These are phyloP conservation scores for Silene conica DNA, from an alignment of 148 eudicot genomes.

Conservation along the genomic window DNA sequence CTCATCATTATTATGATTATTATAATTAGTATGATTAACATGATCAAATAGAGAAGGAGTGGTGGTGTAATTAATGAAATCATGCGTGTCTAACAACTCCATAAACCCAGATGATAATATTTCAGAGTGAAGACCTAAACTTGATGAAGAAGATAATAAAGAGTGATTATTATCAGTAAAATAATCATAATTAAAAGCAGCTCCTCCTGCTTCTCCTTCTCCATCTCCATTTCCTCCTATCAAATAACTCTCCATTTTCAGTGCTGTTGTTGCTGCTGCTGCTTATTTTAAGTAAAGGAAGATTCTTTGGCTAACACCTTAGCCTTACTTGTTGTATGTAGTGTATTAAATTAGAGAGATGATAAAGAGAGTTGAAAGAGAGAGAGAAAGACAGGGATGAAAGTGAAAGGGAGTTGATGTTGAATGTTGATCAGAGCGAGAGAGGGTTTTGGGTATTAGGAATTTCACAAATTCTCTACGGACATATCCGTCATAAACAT, in stretches of 20 bases:
- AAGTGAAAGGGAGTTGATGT: conserved; percentile 13
- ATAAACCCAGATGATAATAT: conserved; percentile 42
- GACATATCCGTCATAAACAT: too few relatives aligned
- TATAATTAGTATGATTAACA: conserved; percentile 5
- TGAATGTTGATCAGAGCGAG: too few relatives aligned
- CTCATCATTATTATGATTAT: not conserved
- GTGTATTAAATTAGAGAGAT: conserved; percentile 11
- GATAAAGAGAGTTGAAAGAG: conserved; percentile 9
- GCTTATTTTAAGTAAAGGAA: too few relatives aligned
- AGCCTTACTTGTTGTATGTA: too few relatives aligned
- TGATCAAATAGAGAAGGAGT: conserved; percentile 25
- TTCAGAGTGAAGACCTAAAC: not conserved
- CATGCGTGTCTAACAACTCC: conserved; percentile 65
- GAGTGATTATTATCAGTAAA: conserved; percentile 9
- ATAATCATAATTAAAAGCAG: conserved; percentile 7
- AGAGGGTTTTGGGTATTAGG: conserved; percentile 1
- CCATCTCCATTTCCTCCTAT: conserved; percentile 1
- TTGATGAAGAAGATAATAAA: conserved; percentile 14
- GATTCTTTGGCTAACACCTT: conserved; percentile 8
- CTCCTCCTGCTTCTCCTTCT: not conserved
- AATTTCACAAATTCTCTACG: too few relatives aligned
- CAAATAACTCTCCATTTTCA: conserved; percentile 27
- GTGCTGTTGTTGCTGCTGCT: not conserved
- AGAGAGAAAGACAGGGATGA: not conserved
- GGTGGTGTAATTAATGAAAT: conserved; percentile 21